Percentiles rank a stretch among this genome's conserved stretches.
phyloP scores from a whole-genome alignment of 306 rosid genomes.

The barrel medic (Medicago truncatula) region MtrunA17r5.0-ANR NC_053047.1:15219001-15219500 shows the following conservation, averaged over 20 bases:
- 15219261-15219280: slow-evolving; percentile 66
- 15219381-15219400: slow-evolving; percentile 30
- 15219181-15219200: slow-evolving; percentile 10
- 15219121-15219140: slow-evolving; percentile 85
- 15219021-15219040: slow-evolving; percentile 66
- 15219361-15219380: slow-evolving; percentile 17
- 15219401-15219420: no score
- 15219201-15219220: slow-evolving; percentile 20
- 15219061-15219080: slow-evolving; percentile 75
- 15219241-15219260: slow-evolving; percentile 12
- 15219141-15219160: slow-evolving; percentile 40
- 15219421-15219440: slow-evolving; percentile 11
- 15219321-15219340: slow-evolving; percentile 69
- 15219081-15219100: slow-evolving; percentile 66
- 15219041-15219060: slow-evolving; percentile 60
- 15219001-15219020: slow-evolving; percentile 70
- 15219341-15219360: slow-evolving; percentile 43
- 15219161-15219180: slow-evolving; percentile 28
- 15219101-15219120: slow-evolving; percentile 56
- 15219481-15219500: slow-evolving; percentile 78
- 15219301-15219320: slow-evolving; percentile 84
- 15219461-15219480: slow-evolving; percentile 37
- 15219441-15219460: slow-evolving; percentile 24
- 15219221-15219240: slow-evolving; percentile 3
- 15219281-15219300: slow-evolving; percentile 78